Evolutionary conservation across 129 eudicot species (phyloP), one percentile per base, ranked within the genome.

Genomic region (Artemisia argyi): DNA sequence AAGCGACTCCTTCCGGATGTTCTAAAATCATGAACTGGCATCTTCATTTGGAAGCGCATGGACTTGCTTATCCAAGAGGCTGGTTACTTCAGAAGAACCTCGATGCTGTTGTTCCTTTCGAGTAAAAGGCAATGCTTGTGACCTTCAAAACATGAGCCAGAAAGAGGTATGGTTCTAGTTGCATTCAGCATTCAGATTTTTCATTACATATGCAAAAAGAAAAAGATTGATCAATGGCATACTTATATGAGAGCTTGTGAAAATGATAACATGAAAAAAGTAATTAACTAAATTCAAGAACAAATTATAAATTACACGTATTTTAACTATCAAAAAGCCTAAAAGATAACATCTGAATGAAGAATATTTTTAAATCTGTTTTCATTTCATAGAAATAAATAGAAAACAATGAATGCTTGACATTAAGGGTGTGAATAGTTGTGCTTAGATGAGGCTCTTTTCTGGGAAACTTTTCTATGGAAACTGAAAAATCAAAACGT

Each of bases 21-120:
- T 65, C 80, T 8, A 85, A 74, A 83, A 81, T 90, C 52, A 87
- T 90, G 96, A 94, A 94, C 69, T 94, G 98, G 98, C 98, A 94
- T 83, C 96, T 94, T 73, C 98, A 94, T 79, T 66, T 90, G 83
- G 98, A 90, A 84, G 85, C 98, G 75, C 79, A 53, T 58, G 79
- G 73, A 26, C 82, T 87, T 81, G 76, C 49, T 39, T 94, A 90
- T 84, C 98, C 98, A 20, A 78, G 47, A 75, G 91, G 89, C 49
- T 94, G 99, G 99, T 22, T 86, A 65, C 91, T 94, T 70, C 79
- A 82, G 75, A 84, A 79, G 75, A 94, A 94, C 73, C 93, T 88
- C n/a, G 84, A 82, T 59, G 85, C 73, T 65, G 74, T 73, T 68
- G 72, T 85, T 11, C 85, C 95, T 11, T 18, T 81, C 57, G 26